phyloP scores from a whole-genome alignment of 2,329 filamentous ascomycete genomes.

The Neodidymelliopsis sp. region DNA sequence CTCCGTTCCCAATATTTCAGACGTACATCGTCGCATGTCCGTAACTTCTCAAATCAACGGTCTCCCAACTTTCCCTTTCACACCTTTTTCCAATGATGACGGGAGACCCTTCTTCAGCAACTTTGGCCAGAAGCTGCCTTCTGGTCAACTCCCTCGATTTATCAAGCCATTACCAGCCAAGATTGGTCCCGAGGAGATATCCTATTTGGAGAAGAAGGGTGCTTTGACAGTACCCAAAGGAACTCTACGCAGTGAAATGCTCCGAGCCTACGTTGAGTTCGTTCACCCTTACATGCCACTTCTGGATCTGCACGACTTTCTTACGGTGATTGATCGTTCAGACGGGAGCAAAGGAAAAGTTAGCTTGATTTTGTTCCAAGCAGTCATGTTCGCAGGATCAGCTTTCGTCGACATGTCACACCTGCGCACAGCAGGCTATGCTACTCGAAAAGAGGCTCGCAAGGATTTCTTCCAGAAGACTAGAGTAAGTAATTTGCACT shows the following conservation, averaged over 20 bases:
- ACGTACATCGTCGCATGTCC: constrained; percentile 56
- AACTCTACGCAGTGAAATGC: constrained; percentile 77
- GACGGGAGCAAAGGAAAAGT: constrained; percentile 76
- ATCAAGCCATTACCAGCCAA: constrained; percentile 80
- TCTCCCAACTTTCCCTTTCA: constrained; percentile 46
- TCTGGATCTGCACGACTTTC: constrained; percentile 70
- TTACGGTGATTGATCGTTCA: constrained; percentile 66
- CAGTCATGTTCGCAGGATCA: constrained; percentile 91
- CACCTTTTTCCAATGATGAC: constrained; percentile 42
- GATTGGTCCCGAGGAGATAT: constrained; percentile 81
- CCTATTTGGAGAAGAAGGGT: constrained; percentile 84
- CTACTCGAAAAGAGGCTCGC: constrained; percentile 79
- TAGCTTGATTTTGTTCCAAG: constrained; percentile 89
- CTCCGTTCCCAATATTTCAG: constrained; percentile 49
- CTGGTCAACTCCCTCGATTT: constrained; percentile 67
- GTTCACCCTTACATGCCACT: constrained; percentile 95
- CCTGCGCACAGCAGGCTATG: constrained; percentile 78
- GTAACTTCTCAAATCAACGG: constrained; percentile 47
- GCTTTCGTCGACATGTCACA: constrained; percentile 85
- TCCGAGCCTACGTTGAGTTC: constrained; percentile 85
- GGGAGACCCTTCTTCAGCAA: constrained; percentile 53
- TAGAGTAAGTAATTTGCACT: constrained; percentile 65
- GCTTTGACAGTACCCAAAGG: constrained; percentile 78
- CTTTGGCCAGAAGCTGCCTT: constrained; percentile 55
- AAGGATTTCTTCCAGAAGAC: constrained; percentile 90